Percentiles rank a stretch among this genome's conserved stretches.
Evolutionary conservation across 352 stramenopile genomes (phyloP).

Genomic region (Phytophthora europaea): DNA sequence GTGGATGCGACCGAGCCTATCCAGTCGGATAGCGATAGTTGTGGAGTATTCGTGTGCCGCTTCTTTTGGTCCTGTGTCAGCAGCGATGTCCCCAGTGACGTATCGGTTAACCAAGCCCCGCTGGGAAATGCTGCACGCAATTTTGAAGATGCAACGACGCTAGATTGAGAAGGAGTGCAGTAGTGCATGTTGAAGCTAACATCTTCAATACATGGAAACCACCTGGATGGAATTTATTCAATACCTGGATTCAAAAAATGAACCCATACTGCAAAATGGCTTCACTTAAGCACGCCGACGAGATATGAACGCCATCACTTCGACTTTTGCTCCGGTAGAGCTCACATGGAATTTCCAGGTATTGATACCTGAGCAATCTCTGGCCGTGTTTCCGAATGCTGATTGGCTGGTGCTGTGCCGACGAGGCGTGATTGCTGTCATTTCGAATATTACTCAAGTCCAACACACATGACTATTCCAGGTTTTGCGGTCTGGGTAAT

Average conservation of each 20-base stretch:
- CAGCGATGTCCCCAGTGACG: slow-evolving; percentile 1
- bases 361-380: slow-evolving; percentile 3
- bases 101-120: not conserved
- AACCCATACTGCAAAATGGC: no score
- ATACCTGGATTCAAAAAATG: not conserved
- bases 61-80: slow-evolving; percentile 2
- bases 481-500: no score
- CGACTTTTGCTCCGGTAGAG: not conserved
- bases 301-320: no score
- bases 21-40: slow-evolving; percentile 20
- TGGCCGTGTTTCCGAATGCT: not conserved
- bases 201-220: slow-evolving; percentile 7
- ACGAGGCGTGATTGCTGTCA: no score
- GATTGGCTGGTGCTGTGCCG: no score
- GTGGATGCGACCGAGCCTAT: not conserved
- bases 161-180: not conserved
- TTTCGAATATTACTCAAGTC: not conserved
- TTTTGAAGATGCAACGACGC: slow-evolving; percentile 5
- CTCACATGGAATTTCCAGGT: slow-evolving; percentile 9
- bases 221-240: not conserved
- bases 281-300: not conserved
- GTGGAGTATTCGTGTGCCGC: slow-evolving; percentile 5
- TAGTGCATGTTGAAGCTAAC: not conserved
- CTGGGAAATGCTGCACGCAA: slow-evolving; percentile 1
- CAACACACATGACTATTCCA: no score